Conservation (phyloP, 2,329 filamentous ascomycete genomes). For the Botrytis fragariae region DNA sequence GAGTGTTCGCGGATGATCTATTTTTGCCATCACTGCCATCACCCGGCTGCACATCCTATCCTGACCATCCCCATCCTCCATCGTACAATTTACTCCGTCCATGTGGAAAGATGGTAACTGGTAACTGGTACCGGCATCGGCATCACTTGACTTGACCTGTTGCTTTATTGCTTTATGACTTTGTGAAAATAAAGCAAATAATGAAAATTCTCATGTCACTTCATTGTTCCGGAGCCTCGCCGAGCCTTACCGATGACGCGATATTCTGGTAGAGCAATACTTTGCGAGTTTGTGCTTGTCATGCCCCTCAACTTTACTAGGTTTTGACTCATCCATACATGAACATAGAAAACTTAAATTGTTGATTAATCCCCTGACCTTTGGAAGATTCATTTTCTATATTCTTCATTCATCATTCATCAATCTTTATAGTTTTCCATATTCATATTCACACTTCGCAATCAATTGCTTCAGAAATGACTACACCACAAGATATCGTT, state of each 20-base stretch:
- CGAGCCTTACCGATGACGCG: constrained; percentile 11
- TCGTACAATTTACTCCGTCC: not conserved
- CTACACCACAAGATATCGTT: constrained; percentile 47
- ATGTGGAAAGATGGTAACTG: not conserved
- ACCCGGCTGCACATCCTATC: not conserved
- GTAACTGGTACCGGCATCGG: not conserved
- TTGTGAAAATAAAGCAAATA: not conserved
- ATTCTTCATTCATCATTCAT: not conserved
- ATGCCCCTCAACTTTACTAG: not conserved
- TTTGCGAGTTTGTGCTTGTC: constrained; percentile 11
- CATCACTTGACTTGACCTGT: not conserved
- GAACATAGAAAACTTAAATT: constrained; percentile 13
- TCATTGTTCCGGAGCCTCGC: constrained; percentile 8
- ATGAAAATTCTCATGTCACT: not conserved
- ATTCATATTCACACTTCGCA: not conserved
- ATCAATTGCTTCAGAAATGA: constrained; percentile 4
- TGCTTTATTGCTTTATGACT: not conserved
- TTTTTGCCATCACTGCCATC: not conserved
- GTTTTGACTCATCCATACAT: constrained; percentile 12
- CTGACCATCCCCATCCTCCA: not conserved
- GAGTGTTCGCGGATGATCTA: not conserved
- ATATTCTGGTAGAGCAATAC: constrained; percentile 9
- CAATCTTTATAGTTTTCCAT: not conserved
- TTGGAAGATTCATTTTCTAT: not conserved
- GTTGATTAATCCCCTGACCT: not conserved